Conservation (phyloP, 2,329 filamentous ascomycete genomes). For the Trichoderma koningiopsis region DNA sequence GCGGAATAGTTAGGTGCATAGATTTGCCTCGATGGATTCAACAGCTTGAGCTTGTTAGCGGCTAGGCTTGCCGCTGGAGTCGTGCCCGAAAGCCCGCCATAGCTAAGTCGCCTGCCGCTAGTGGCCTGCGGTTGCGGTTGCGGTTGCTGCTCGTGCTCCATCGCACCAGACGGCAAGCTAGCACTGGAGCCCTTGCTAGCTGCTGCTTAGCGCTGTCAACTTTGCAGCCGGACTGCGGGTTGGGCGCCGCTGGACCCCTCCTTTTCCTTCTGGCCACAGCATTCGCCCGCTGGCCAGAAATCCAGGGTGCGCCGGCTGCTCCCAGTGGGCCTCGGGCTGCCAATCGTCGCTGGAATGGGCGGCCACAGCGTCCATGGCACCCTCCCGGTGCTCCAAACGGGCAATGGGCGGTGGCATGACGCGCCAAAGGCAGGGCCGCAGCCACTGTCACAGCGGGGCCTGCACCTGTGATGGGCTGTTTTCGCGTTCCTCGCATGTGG, state of each 20-base stretch:
- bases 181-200: background rate
- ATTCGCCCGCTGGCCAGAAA: background rate
- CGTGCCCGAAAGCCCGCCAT: constrained; percentile 2
- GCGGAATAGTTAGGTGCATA: background rate
- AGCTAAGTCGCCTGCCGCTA: background rate
- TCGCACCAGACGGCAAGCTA: background rate
- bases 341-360: background rate
- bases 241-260: constrained; percentile 13
- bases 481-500: background rate
- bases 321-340: constrained; percentile 4
- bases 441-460: constrained; percentile 18
- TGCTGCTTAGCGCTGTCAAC: background rate
- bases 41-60: background rate
- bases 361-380: background rate
- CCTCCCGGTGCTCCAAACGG: constrained; percentile 3
- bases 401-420: constrained; percentile 21
- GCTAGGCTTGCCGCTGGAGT: constrained; percentile 13
- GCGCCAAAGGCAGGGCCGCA: background rate
- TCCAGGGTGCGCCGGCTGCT: background rate
- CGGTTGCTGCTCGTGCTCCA: background rate
- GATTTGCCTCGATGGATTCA: background rate
- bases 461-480: background rate
- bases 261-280: background rate
- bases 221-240: background rate
- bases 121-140: background rate